Base-by-base conservation (phyloP, 306 rosid species). In the Trifolium fragiferum region DNA sequence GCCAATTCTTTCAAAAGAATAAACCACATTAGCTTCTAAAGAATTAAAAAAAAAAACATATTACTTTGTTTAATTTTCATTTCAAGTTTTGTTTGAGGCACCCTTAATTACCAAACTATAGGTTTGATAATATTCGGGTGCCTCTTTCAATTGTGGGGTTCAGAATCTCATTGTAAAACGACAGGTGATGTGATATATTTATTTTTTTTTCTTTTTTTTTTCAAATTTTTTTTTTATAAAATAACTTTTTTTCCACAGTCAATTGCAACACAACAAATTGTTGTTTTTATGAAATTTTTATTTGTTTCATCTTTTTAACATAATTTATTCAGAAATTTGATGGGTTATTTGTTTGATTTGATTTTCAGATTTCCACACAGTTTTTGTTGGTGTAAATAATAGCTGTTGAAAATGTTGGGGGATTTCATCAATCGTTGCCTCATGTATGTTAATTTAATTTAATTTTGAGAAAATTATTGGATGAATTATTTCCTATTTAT, bases 381-480 rank as follows among this genome's bases (percentile, higher is more conserved):
- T 35, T 37, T 82, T 70, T 77, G 79, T 68, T 67, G 49, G 51
- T 44, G 58, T 10, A 27, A 7, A 60, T 30, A 14, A 55, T 20
- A 68, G 59, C 68, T 60, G 58, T 76, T 74, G 20, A 85, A 71
- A 76, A 94, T 94, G 97, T 74, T 94, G 81, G 99, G 97, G n/a
- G 92, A 85, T 30, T 80, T 94, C 54, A 76, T 94, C 13, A 89
- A 82, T 68, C 86, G 99, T 71, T 43, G 64, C 67, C 97, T 94
- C 33, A 84, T 90, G 99, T 92, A 86, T 0, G 98, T 86, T 62
- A 38, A 66, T 80, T 71, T 38, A 40, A 14, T 30, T 16, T 38
- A 1, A 11, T 0, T 72, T 1, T 25, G 33, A 7, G 0, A 32
- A 10, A 37, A 4, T 23, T 2, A 60, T 7, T 21, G 8, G 7